Base-by-base conservation (phyloP, 257 asterid genomes). In the Nemophila menziesii region DNA sequence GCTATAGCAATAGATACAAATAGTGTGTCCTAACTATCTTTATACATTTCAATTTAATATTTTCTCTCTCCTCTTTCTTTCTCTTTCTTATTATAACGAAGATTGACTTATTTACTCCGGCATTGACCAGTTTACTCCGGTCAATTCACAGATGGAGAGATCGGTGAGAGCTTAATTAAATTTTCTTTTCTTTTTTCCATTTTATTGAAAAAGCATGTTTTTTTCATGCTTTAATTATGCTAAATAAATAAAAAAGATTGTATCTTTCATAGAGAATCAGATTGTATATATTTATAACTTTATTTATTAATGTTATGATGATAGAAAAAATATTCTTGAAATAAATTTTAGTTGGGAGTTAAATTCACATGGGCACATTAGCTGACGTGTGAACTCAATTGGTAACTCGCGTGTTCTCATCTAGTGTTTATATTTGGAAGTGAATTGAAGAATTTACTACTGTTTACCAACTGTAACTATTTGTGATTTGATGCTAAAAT, bases 31-130 rank as follows among this genome's bases (percentile, higher is more conserved):
- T 29, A 19, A 27, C 39, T 51, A 38, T 51, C 18, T 36, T 23
- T 20, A 43, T 48, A 53, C 49, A 46, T 48, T 43, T 41, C 46
- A 19, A 46, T 21, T 20, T 52, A 36, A 47, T 40, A 19, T 44
- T 63, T 48, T 57, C 55, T 66, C 62, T 69, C 62, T 33, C 33
- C 37, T 44, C 16, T 49, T 57, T 49, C 56, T 57, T 58, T 47
- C 42, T 45, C 38, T 50, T 38, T 46, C 52, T 38, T 37, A 52
- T 51, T 58, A 46, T 47, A 61, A 67, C 67, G 64, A 53, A 46
- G 77, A 62, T 58, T 60, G 79, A 62, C 74, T 63, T 50, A 57
- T 62, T n/a, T 64, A 65, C 65, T 76, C 82, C 66, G 80, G 82
- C 86, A 77, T 74, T 79, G 84, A 75, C 78, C 54, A 55, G 34